Evolutionary conservation across 139 green algal genomes (phyloP), one percentile per base, ranked within the genome.

Genomic region (Volvox reticuliferus): DNA sequence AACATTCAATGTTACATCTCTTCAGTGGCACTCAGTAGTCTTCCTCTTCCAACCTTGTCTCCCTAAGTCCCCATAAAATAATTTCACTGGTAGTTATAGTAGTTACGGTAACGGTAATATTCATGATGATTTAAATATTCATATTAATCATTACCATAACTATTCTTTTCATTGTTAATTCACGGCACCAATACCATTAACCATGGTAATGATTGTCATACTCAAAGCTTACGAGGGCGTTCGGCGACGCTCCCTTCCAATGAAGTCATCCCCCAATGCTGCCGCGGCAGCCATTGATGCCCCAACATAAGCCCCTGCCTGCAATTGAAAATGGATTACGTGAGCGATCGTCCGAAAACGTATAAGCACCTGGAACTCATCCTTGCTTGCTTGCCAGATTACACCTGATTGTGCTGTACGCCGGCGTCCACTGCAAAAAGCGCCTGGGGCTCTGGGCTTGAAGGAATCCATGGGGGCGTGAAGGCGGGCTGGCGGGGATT

Each of bases 181-280:
- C 9, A 14, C 44, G 9, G 44, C 44, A 55, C 5, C 44, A 55
- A 55, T 14, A 55, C 5, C 44, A 55, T 14, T 55, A 9, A 55
- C 9, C 5, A 55, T 55, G 44, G 9, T 55, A 55, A 55, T 55
- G 44, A 55, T 55, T n/a, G n/a, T n/a, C 5, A 55, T 14, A 55
- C 44, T 55, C 44, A 55, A 55, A 55, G 61, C 81, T 87, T 50
- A 87, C 81, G 81, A 62, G 81, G 81, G 81, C 3, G 81, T 87
- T 9, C 81, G 81, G 61, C 61, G 81, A 19, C 18, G 81, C 13
- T 55, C 32, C 24, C 81, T 32, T 2, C 81, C 81, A 33, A 77
- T 30, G 19, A 28, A 13, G 16, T 76, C 81, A 32, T 76, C 81
- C 2, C 81, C 81, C 21, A 76, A 32, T 18, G 61, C 61, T 19